Evolutionary conservation across 2,329 filamentous ascomycete species (phyloP).

Genomic region (Fusarium hainanense): DNA sequence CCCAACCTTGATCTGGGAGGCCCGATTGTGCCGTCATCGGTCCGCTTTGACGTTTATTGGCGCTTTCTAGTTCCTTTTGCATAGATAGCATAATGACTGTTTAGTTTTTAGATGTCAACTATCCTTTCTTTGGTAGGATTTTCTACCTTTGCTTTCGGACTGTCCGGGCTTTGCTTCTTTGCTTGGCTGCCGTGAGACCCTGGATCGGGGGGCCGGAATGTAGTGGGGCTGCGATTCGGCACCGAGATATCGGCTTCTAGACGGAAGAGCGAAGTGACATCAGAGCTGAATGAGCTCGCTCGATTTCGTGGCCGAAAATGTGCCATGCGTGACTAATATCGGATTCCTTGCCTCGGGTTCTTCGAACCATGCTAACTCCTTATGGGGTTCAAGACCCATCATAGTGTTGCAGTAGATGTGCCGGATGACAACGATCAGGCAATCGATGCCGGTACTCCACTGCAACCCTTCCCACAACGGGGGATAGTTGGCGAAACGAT

Average conservation of each 20-base stretch:
- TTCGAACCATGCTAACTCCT: background rate
- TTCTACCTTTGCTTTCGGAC: conserved; percentile 1
- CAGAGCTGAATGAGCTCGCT: background rate
- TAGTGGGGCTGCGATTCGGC: conserved; percentile 14
- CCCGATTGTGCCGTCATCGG: conserved; percentile 27
- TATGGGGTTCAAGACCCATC: background rate
- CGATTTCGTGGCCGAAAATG: background rate
- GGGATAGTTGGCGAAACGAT: background rate
- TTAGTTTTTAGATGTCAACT: background rate
- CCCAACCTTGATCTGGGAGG: conserved; percentile 20
- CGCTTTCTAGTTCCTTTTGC: conserved; percentile 8
- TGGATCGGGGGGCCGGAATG: conserved; percentile 12
- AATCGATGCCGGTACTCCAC: background rate
- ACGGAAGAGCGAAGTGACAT: conserved; percentile 17
- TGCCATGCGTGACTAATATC: background rate
- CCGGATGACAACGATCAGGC: background rate
- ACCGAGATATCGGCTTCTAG: conserved; percentile 13
- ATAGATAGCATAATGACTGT: background rate
- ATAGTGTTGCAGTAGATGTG: background rate
- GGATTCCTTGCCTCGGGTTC: background rate
- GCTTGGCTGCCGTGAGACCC: conserved; percentile 14
- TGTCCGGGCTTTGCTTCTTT: background rate
- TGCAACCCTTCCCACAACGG: background rate
- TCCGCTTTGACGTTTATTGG: conserved; percentile 27
- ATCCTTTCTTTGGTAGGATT: background rate